Evolutionary conservation across 495 filamentous ascomycete genomes (phyloP).

Genomic region (Xeromyces bisporus): DNA sequence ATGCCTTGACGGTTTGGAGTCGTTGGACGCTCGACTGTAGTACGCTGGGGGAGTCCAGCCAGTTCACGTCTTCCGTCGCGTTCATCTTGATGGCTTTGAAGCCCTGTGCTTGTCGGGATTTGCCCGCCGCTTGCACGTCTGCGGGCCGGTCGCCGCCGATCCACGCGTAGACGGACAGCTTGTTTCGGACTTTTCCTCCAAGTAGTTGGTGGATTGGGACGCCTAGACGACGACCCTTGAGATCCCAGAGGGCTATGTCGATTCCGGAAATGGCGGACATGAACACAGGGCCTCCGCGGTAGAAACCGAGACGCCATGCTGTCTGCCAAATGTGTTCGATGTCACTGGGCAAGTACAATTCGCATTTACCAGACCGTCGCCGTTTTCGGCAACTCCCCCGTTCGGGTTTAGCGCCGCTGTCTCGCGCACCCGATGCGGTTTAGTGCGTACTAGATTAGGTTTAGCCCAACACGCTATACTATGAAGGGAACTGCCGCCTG

Average conservation of each 20-base stretch:
- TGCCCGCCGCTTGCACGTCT: constrained; percentile 48
- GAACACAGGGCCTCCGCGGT: constrained; percentile 69
- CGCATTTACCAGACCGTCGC: background rate
- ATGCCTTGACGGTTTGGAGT: constrained; percentile 47
- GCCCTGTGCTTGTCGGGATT: constrained; percentile 49
- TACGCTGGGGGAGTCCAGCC: constrained; percentile 54
- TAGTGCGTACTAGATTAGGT: too few relatives aligned
- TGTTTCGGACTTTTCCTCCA: constrained; percentile 59
- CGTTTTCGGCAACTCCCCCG: too few relatives aligned
- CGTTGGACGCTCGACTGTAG: constrained; percentile 51
- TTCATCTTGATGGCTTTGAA: constrained; percentile 71
- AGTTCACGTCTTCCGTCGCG: constrained; percentile 60
- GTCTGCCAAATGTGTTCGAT: constrained; percentile 73
- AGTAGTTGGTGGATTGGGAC: constrained; percentile 61
- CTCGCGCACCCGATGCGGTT: too few relatives aligned
- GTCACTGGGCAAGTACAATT: constrained; percentile 36
- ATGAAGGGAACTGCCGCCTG: too few relatives aligned
- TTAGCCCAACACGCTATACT: too few relatives aligned
- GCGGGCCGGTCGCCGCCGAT: constrained; percentile 67
- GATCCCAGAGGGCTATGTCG: constrained; percentile 72
- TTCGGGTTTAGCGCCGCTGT: too few relatives aligned
- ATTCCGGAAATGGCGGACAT: constrained; percentile 68
- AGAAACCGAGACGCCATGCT: constrained; percentile 53
- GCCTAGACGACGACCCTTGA: constrained; percentile 43
- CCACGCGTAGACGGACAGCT: constrained; percentile 70